Conservation (phyloP, 1,284 basidiomycete genomes). For the Apiotrichum brassicae region DNA sequence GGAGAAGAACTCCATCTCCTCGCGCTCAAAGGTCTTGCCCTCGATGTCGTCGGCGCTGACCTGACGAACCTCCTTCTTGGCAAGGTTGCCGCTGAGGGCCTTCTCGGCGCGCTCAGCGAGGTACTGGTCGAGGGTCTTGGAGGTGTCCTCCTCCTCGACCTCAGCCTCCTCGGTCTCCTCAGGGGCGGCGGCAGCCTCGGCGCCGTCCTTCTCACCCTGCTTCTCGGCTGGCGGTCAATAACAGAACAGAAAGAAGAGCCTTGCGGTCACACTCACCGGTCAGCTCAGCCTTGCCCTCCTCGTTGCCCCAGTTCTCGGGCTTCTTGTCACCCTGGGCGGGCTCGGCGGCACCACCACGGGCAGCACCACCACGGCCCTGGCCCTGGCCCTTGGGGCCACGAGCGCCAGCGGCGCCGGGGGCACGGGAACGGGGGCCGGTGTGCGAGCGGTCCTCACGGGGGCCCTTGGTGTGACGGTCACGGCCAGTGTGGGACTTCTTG, state of each 20-base stretch:
- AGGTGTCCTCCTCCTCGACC: constrained; percentile 85
- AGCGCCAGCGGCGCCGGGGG: constrained; percentile 27
- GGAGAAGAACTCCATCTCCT: constrained; percentile 43
- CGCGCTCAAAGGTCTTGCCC: constrained; percentile 41
- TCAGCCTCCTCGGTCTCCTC: constrained; percentile 31
- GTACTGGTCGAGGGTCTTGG: constrained; percentile 51
- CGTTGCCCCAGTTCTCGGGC: constrained; percentile 77
- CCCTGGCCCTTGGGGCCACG: constrained; percentile 37
- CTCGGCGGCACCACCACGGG: constrained; percentile 54
- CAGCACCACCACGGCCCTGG: constrained; percentile 25
- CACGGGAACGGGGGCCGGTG: constrained; percentile 30
- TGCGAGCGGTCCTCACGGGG: constrained; percentile 34
- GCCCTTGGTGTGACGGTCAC: constrained; percentile 44
- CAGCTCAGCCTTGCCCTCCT: constrained; percentile 70
- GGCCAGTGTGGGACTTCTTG: constrained; percentile 31
- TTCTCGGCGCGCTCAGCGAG: constrained; percentile 43
- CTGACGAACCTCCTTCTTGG: constrained; percentile 29
- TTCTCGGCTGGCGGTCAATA: constrained; percentile 35
- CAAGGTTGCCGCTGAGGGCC: constrained; percentile 24
- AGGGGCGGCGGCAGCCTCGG: constrained; percentile 26
- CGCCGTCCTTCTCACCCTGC: constrained; percentile 46
- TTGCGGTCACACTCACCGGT: constrained; percentile 49
- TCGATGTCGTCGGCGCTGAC: constrained; percentile 30
- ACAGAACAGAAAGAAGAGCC: too few species aligned
- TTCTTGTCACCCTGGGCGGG: constrained; percentile 66